Evolutionary conservation across 179 eudicot genomes (phyloP).

Genomic region (Spinacia oleracea): DNA sequence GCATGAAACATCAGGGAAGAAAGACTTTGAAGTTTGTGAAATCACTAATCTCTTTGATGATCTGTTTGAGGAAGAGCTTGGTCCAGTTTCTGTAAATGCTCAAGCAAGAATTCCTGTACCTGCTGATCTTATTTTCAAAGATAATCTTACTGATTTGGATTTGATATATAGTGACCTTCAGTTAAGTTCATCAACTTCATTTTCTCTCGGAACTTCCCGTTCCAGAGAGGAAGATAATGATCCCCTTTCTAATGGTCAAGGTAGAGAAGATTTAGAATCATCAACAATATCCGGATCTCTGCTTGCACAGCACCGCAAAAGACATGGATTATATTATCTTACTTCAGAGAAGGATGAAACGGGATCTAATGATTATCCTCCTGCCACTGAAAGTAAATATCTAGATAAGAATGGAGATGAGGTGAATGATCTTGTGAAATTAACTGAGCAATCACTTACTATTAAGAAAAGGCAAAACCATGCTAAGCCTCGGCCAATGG

Average conservation of each 20-base stretch:
- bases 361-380: slow-evolving; percentile 60
- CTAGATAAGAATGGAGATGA: slow-evolving; percentile 35
- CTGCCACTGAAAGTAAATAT: slow-evolving; percentile 58
- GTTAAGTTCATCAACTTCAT: slow-evolving; percentile 42
- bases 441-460: slow-evolving; percentile 71
- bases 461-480: slow-evolving; percentile 62
- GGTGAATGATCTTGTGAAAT: slow-evolving; percentile 67
- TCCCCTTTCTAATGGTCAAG: slow-evolving; percentile 24
- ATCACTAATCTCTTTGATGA: slow-evolving; percentile 45
- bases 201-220: slow-evolving; percentile 48
- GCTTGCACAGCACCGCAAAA: slow-evolving; percentile 76
- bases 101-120: slow-evolving; percentile 73
- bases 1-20: slow-evolving; percentile 30
- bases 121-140: slow-evolving; percentile 57
- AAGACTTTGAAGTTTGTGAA: slow-evolving; percentile 38
- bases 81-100: slow-evolving; percentile 75
- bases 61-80: slow-evolving; percentile 71
- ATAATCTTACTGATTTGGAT: slow-evolving; percentile 68
- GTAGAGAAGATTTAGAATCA: slow-evolving; percentile 53
- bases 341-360: slow-evolving; percentile 56
- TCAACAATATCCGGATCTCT: slow-evolving; percentile 62
- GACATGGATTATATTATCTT: slow-evolving; percentile 83
- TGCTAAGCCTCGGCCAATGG: slow-evolving; percentile 75
- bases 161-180: slow-evolving; percentile 54
- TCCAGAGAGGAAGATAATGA: slow-evolving; percentile 32